Percentiles rank a stretch among this genome's conserved stretches.
Conservation (phyloP, 75 land plant species). For the Picea glauca region DNA sequence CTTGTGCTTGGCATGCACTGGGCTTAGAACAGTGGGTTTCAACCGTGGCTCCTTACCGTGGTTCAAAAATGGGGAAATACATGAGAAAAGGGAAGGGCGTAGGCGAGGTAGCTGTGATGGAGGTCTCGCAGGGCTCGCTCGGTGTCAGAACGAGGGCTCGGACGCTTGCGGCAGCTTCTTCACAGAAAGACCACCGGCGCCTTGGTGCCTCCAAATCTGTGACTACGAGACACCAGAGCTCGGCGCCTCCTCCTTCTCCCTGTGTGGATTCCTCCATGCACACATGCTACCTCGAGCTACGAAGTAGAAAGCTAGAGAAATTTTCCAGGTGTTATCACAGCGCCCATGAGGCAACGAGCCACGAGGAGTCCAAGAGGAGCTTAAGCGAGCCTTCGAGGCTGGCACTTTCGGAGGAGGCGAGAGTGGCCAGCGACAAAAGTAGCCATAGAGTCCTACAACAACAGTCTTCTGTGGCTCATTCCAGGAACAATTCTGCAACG, state of each 20-base stretch:
- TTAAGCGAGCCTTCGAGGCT: neutral
- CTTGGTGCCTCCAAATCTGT: neutral
- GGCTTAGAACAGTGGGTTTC: neutral
- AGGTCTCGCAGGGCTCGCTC: constrained; percentile 11
- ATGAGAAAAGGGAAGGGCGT: constrained; percentile 31
- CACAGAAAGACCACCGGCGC: constrained; percentile 3
- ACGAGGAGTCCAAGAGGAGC: neutral
- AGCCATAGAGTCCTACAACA: neutral
- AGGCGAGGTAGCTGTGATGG: constrained; percentile 30
- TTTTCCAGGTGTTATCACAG: neutral
- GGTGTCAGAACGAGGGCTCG: constrained; percentile 22
- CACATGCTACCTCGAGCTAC: constrained; percentile 44
- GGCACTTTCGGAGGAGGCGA: neutral
- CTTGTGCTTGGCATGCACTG: neutral
- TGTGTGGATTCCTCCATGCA: constrained; percentile 5
- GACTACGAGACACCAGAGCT: neutral
- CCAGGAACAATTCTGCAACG: constrained; percentile 14
- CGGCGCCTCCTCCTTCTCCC: neutral
- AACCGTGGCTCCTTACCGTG: constrained; percentile 10
- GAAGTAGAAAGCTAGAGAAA: constrained; percentile 55
- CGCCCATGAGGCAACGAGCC: neutral
- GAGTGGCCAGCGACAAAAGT: neutral
- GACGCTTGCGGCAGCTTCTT: constrained; percentile 10
- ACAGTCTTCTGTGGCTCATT: constrained; percentile 11
- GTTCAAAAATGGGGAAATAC: constrained; percentile 34